Evolutionary conservation across 202 grass and related monocot genomes (phyloP).

Genomic region (Cymbopogon flexuosus): DNA sequence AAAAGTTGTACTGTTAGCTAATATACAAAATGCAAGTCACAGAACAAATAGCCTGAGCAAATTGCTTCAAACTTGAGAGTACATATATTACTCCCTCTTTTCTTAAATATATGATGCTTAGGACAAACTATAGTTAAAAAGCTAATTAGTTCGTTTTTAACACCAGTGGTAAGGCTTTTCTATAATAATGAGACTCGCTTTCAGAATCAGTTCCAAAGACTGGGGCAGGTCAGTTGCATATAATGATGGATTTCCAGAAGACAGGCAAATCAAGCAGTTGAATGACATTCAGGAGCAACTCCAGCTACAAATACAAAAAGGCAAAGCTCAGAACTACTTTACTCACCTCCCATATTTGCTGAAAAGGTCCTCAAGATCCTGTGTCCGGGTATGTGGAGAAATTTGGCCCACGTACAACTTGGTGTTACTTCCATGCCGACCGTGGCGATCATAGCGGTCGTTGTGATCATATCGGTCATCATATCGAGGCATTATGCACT

Average conservation of each 20-base stretch:
- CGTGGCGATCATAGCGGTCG: slow-evolving; percentile 45
- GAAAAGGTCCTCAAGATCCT: slow-evolving; percentile 71
- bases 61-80: background rate
- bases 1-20: background rate
- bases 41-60: background rate
- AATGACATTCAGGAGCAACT: background rate
- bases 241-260: background rate
- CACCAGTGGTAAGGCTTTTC: background rate
- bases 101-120: background rate
- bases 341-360: slow-evolving; percentile 77
- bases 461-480: slow-evolving; percentile 53
- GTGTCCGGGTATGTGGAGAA: slow-evolving; percentile 43
- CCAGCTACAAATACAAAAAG: background rate
- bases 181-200: background rate
- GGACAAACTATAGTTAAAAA: background rate
- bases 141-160: background rate
- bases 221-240: background rate
- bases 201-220: background rate
- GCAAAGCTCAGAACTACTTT: background rate
- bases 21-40: background rate
- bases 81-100: background rate
- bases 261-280: background rate
- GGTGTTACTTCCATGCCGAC: slow-evolving; percentile 44
- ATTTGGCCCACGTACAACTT: slow-evolving; percentile 72
- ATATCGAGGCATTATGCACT: slow-evolving; percentile 60